Evolutionary conservation across 495 filamentous ascomycete genomes (phyloP).

Genomic region (Glonium stellatum): DNA sequence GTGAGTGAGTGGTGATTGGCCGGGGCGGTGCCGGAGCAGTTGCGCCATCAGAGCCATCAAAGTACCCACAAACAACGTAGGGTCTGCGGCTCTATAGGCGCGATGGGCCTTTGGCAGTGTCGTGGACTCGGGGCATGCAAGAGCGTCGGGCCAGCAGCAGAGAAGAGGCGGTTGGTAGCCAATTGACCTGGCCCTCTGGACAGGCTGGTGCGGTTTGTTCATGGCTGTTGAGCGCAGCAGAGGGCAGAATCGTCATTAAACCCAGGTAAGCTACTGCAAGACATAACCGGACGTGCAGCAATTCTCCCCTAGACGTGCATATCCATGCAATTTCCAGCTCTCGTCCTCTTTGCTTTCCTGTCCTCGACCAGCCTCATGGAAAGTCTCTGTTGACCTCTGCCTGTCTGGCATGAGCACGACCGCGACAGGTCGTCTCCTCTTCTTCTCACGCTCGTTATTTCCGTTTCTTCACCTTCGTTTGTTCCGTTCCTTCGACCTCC

Average conservation of each 20-base stretch:
- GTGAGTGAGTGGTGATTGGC: neutral
- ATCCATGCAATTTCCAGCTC: neutral
- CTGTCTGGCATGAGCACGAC: conserved; percentile 2
- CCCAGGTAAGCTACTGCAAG: conserved; percentile 5
- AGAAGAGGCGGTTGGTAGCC: neutral
- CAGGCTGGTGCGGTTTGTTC: neutral
- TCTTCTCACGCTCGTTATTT: neutral
- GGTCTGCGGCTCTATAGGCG: neutral
- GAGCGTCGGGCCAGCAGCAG: neutral
- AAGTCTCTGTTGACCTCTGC: conserved; percentile 1
- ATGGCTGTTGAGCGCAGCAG: no score
- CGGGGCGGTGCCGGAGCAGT: neutral
- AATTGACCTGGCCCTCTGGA: neutral
- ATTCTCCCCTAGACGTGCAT: conserved; percentile 6
- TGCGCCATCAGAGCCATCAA: neutral
- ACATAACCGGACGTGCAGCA: conserved; percentile 7
- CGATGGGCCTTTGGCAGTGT: neutral
- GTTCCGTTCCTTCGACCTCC: neutral
- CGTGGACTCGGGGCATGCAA: neutral
- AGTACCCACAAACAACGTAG: neutral
- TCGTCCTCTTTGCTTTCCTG: neutral
- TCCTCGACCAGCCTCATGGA: conserved; percentile 5
- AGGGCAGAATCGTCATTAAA: conserved; percentile 8
- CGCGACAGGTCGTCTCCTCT: neutral
- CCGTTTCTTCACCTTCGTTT: conserved; percentile 5